Conservation (phyloP, 345 rosid species). For the Bruguiera sexangula region DNA sequence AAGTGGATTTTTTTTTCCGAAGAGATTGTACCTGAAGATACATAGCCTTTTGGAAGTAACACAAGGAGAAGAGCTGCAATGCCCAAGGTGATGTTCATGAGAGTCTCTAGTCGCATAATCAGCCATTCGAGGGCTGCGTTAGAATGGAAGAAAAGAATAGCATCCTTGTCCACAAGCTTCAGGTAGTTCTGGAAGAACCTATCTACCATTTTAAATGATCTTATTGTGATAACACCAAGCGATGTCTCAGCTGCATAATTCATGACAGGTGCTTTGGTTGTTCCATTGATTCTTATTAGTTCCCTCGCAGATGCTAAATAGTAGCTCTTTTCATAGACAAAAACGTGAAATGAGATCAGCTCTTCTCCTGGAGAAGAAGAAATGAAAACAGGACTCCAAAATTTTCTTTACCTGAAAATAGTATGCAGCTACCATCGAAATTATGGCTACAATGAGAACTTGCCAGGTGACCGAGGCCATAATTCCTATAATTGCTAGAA, state of each 20-base stretch:
- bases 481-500: slow-evolving; percentile 13
- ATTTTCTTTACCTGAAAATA: slow-evolving; percentile 14
- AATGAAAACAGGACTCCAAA: not conserved
- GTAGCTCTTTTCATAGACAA: slow-evolving; percentile 42
- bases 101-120: slow-evolving; percentile 56
- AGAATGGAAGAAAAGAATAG: slow-evolving; percentile 67
- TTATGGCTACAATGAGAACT: slow-evolving; percentile 26
- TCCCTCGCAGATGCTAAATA: slow-evolving; percentile 79
- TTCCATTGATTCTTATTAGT: slow-evolving; percentile 78
- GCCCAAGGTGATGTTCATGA: slow-evolving; percentile 66
- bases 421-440: slow-evolving; percentile 14
- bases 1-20: not conserved
- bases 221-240: slow-evolving; percentile 72
- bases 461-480: slow-evolving; percentile 34
- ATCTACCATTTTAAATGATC: slow-evolving; percentile 66
- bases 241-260: slow-evolving; percentile 85
- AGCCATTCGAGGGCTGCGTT: slow-evolving; percentile 85
- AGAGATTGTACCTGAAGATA: slow-evolving; percentile 28
- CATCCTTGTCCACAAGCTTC: slow-evolving; percentile 66
- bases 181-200: slow-evolving; percentile 59
- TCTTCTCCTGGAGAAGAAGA: not conserved
- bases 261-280: slow-evolving; percentile 93
- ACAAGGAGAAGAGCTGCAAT: slow-evolving; percentile 68
- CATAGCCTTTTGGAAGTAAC: slow-evolving; percentile 60
- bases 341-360: not conserved